phyloP scores from a whole-genome alignment of 306 rosid genomes.

The Vachellia collinsii region DNA sequence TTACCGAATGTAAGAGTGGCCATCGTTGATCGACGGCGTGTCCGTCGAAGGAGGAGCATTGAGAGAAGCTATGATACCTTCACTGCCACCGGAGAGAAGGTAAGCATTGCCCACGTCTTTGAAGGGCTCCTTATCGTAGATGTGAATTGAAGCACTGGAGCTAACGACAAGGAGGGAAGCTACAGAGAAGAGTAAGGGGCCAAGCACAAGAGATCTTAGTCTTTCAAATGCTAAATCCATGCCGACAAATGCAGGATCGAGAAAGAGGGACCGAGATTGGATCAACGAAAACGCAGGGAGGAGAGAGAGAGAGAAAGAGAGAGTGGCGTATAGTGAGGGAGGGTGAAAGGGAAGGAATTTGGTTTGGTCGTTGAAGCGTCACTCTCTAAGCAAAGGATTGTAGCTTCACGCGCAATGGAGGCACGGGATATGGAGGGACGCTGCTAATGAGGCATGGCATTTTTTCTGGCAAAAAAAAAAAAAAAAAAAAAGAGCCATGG shows the following conservation, averaged over 20 bases:
- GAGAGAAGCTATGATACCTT: conserved; percentile 68
- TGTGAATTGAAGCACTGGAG: conserved; percentile 73
- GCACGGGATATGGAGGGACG: conserved; percentile 1
- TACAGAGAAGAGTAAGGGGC: neutral
- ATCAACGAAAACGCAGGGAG: conserved; percentile 39
- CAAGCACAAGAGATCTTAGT: neutral
- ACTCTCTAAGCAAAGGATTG: conserved; percentile 1
- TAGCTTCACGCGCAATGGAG: conserved; percentile 25
- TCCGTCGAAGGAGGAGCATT: conserved; percentile 31
- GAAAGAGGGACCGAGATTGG: conserved; percentile 33
- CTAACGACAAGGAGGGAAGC: conserved; percentile 31
- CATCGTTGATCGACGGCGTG: conserved; percentile 45
- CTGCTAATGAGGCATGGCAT: no score
- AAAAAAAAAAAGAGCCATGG: no score
- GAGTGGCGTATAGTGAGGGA: neutral
- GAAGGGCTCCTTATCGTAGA: conserved; percentile 66
- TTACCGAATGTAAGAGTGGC: conserved; percentile 73
- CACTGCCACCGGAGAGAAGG: conserved; percentile 98
- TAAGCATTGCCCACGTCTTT: conserved; percentile 79
- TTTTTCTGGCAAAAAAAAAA: no score
- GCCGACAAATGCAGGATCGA: conserved; percentile 31
- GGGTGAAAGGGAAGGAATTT: conserved; percentile 6
- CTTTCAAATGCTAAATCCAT: conserved; percentile 48
- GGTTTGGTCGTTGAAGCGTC: conserved; percentile 42
- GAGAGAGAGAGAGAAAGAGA: neutral